Percentiles rank a stretch among this genome's conserved stretches.
These are phyloP conservation scores for Lenwebbia sp. DNA, from an alignment of 345 rosid species.

Conservation along the genomic window DNA sequence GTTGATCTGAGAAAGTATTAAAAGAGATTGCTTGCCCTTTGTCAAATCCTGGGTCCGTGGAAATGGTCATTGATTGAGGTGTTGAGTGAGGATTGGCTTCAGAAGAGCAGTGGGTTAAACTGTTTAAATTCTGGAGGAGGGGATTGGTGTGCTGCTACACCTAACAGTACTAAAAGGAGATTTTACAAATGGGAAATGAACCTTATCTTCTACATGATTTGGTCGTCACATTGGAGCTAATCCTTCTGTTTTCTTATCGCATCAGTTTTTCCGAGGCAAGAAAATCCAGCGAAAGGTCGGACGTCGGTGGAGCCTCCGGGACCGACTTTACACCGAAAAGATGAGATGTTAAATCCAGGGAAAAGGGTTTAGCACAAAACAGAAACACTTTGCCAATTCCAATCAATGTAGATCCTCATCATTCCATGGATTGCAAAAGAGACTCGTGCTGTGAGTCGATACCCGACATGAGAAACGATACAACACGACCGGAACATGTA, in stretches of 20 bases:
- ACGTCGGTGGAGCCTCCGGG: not conserved
- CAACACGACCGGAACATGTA: rapidly evolving
- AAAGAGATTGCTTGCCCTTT: not conserved
- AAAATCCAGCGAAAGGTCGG: not conserved
- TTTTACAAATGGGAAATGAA: not conserved
- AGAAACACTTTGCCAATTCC: not conserved
- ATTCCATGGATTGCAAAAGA: not conserved
- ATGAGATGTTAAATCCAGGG: not conserved
- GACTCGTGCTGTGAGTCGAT: not conserved
- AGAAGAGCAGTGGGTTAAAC: not conserved
- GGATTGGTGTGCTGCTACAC: slow-evolving; percentile 10
- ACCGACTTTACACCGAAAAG: too few species aligned
- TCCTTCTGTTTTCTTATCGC: not conserved
- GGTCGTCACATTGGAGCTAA: not conserved
- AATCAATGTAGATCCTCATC: not conserved
- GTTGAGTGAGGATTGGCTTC: not conserved
- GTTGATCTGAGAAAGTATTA: not conserved
- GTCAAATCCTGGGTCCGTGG: not conserved
- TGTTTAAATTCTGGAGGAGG: not conserved
- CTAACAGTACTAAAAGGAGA: not conserved
- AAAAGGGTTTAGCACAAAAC: not conserved
- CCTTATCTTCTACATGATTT: not conserved
- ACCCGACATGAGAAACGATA: not conserved
- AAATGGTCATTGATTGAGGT: not conserved
- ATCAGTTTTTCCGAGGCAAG: not conserved